These are phyloP conservation scores for Cucumis melo DNA, from an alignment of 306 rosid genomes.

Conservation along the genomic window DNA sequence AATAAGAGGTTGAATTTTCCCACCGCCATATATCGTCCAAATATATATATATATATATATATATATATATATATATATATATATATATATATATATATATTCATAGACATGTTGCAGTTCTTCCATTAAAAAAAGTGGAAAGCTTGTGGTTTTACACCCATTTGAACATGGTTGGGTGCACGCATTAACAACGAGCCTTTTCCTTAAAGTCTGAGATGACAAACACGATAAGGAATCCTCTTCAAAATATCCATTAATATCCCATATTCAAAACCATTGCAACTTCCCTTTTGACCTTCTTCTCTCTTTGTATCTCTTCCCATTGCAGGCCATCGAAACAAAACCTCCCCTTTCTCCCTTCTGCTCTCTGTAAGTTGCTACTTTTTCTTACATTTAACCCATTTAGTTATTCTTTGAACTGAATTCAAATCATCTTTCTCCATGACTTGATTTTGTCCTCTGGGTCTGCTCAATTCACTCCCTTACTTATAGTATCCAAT, in stretches of 20 bases:
- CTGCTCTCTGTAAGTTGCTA: background rate
- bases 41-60: no score
- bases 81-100: no score
- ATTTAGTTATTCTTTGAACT: background rate
- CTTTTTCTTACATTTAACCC: background rate
- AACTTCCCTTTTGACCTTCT: background rate
- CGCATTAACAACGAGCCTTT: background rate
- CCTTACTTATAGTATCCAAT: background rate
- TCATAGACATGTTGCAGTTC: background rate
- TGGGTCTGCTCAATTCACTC: background rate
- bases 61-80: no score
- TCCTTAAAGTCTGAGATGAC: background rate
- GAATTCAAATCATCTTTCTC: background rate
- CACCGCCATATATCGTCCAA: no score
- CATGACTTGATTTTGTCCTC: background rate
- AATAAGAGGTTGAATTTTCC: no score
- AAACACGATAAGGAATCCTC: background rate
- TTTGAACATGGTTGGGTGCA: conserved; percentile 3
- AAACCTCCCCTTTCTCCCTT: background rate
- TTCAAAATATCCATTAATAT: background rate
- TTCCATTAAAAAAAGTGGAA: background rate
- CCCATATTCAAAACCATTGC: background rate
- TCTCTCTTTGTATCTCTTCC: background rate
- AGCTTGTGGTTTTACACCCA: background rate
- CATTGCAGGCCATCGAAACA: background rate